These are phyloP conservation scores for Atalantia buxifolia DNA, from an alignment of 345 rosid species.

Conservation along the genomic window DNA sequence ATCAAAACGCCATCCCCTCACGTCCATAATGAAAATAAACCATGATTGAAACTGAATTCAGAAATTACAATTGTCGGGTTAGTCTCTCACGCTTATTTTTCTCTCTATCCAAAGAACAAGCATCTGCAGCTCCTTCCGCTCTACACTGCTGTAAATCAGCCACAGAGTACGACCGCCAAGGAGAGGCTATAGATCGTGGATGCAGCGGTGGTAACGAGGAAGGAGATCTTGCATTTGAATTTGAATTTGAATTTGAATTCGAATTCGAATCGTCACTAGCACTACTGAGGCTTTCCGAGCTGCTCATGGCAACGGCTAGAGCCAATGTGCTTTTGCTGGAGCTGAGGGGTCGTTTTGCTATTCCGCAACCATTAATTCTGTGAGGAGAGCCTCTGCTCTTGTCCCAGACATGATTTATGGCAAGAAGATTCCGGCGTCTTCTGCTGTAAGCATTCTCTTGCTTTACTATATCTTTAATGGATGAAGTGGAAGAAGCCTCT, in stretches of 20 bases:
- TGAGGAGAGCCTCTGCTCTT: conserved; percentile 34
- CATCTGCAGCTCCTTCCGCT: conserved; percentile 3
- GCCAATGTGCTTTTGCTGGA: conserved; percentile 69
- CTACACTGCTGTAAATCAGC: conserved; percentile 58
- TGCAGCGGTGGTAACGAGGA: conserved; percentile 68
- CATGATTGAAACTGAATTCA: not conserved
- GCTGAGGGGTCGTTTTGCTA: conserved; percentile 56
- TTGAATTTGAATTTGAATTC: too few relatives aligned
- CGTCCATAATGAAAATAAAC: not conserved
- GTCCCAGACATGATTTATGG: conserved; percentile 63
- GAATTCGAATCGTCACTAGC: conserved; percentile 50
- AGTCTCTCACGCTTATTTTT: conserved; percentile 11
- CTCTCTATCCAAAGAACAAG: not conserved
- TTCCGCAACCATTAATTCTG: conserved; percentile 37
- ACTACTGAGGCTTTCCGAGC: conserved; percentile 56
- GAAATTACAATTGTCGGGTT: not conserved
- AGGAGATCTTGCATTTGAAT: conserved; percentile 28
- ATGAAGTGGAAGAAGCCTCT: conserved; percentile 42
- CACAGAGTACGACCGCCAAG: conserved; percentile 56
- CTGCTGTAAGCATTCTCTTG: conserved; percentile 66
- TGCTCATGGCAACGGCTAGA: conserved; percentile 60
- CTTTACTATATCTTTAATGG: conserved; percentile 62
- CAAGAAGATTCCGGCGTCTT: conserved; percentile 54
- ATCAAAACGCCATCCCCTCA: not conserved
- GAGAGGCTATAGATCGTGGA: conserved; percentile 23